phyloP scores from a whole-genome alignment of 495 filamentous ascomycete species.

The Articulospora tetracladia region DNA sequence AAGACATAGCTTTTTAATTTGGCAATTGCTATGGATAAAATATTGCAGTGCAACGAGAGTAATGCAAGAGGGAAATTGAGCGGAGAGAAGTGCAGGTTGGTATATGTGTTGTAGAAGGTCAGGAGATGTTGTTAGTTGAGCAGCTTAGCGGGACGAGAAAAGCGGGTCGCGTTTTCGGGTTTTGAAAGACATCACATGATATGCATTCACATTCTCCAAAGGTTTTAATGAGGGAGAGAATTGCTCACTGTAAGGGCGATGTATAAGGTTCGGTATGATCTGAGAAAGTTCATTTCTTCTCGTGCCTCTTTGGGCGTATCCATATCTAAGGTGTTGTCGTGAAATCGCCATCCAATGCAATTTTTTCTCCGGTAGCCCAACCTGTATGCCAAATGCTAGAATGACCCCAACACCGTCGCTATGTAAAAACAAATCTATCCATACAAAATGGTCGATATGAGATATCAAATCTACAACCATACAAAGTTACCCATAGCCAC shows the following conservation, averaged over 20 bases:
- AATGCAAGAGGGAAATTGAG: too few species aligned
- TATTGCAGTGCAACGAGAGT: too few species aligned
- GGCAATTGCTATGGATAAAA: not conserved
- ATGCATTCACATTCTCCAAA: too few species aligned
- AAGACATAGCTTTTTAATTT: not conserved
- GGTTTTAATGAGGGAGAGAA: too few species aligned
- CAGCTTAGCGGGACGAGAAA: too few species aligned
- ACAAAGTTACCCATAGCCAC: slow-evolving; percentile 21
- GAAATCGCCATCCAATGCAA: not conserved
- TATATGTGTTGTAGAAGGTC: too few species aligned
- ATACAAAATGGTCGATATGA: not conserved
- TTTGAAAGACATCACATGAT: too few species aligned
- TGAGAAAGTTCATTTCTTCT: not conserved
- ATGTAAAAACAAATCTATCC: not conserved
- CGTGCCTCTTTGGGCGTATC: not conserved
- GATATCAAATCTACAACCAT: slow-evolving; percentile 6
- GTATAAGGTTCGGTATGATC: too few species aligned
- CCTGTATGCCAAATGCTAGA: not conserved
- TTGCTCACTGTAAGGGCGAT: too few species aligned
- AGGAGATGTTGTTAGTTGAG: too few species aligned
- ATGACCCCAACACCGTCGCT: not conserved
- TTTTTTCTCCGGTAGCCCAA: not conserved
- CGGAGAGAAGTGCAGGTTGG: too few species aligned
- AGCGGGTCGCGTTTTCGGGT: too few species aligned
- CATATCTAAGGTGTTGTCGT: not conserved